These are phyloP conservation scores for Tricholoma flavovirens DNA, from an alignment of 768 basidiomycete species.

Conservation along the genomic window DNA sequence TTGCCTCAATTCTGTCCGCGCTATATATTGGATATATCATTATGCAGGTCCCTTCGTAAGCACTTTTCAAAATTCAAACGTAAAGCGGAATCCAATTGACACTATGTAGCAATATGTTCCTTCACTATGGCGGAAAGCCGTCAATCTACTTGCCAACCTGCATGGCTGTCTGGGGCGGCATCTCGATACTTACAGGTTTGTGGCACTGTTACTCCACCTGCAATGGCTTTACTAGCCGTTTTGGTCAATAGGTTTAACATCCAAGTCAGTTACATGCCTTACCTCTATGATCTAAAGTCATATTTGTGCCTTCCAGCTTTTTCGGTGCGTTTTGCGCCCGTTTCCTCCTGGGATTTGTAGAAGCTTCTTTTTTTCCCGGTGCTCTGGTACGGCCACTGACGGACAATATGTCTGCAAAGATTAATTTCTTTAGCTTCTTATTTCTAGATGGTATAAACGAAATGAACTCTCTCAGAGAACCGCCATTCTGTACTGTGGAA, in stretches of 20 bases:
- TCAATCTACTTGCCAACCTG: slow-evolving; percentile 63
- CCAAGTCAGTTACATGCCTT: slow-evolving; percentile 25
- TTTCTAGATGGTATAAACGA: slow-evolving; percentile 77
- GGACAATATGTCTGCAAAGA: not conserved
- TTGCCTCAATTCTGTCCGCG: slow-evolving; percentile 61
- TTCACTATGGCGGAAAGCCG: slow-evolving; percentile 63
- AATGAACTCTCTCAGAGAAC: slow-evolving; percentile 71
- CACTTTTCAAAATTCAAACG: slow-evolving; percentile 1
- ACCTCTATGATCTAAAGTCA: not conserved
- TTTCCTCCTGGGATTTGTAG: slow-evolving; percentile 71
- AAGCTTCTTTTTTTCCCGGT: slow-evolving; percentile 72
- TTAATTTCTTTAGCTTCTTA: slow-evolving; percentile 36
- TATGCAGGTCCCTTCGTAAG: slow-evolving; percentile 78
- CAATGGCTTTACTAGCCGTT: slow-evolving; percentile 2
- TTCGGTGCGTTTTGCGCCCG: slow-evolving; percentile 63
- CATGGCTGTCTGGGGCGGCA: slow-evolving; percentile 69
- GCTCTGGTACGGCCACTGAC: slow-evolving; percentile 26
- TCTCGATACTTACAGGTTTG: slow-evolving; percentile 50
- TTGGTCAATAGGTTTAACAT: slow-evolving; percentile 29
- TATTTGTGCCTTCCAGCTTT: slow-evolving; percentile 39
- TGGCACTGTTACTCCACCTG: not conserved
- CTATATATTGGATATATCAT: slow-evolving; percentile 71
- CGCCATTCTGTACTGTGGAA: slow-evolving; percentile 69
- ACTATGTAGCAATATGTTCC: slow-evolving; percentile 60
- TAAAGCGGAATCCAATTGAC: not conserved